Evolutionary conservation across 805 yeast species (phyloP), one percentile per base, ranked within the genome.

Genomic region (Candida taoyuanica): DNA sequence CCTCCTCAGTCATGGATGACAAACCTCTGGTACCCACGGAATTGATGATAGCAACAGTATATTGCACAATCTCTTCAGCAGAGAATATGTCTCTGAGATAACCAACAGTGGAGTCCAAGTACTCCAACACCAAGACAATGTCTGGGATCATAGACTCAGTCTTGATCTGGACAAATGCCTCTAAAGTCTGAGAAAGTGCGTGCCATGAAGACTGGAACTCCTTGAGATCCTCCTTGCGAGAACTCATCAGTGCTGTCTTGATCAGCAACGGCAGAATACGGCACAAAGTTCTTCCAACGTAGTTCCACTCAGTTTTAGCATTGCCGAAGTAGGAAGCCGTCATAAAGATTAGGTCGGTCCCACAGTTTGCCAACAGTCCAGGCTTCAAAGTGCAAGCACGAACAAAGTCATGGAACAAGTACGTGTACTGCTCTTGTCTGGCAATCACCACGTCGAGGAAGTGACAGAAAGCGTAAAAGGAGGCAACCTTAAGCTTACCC

Each of bases 381-480:
- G 49, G 43, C 15, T 46, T 39, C 7, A 39, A 35, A 7, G 33
- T 33, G 7, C 59, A 52, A 23, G 62, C 60, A 5, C 56, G 48
- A 29, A 72, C 56, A 47, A 76, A 78, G 11, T 68, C 64, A 35
- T 77, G 76, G 48, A 81, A 69, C 49, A 80, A 52, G 44, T 74
- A 73, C 29, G 74, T 65, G 57, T 78, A 76, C 46, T 77, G 81
- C 43, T 78, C 81, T 51, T 78, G 79, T 52, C 81, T 73, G 3
- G 83, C 85, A 49, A 81, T 64, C 14, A 80, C 68, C 34, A 76
- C 67, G 56, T 81, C 86, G 24, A 83, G 57, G 37, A 79, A 60
- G 45, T 77, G 80, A 30, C 81, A 73, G 25, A 78, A 65, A 3
- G 84, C 70, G 46, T 73, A 74, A 56, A 81, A 81, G 12, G 65